Evolutionary conservation across 495 filamentous ascomycete species (phyloP), one percentile per base, ranked within the genome.

Genomic region (Neurospora discreta): DNA sequence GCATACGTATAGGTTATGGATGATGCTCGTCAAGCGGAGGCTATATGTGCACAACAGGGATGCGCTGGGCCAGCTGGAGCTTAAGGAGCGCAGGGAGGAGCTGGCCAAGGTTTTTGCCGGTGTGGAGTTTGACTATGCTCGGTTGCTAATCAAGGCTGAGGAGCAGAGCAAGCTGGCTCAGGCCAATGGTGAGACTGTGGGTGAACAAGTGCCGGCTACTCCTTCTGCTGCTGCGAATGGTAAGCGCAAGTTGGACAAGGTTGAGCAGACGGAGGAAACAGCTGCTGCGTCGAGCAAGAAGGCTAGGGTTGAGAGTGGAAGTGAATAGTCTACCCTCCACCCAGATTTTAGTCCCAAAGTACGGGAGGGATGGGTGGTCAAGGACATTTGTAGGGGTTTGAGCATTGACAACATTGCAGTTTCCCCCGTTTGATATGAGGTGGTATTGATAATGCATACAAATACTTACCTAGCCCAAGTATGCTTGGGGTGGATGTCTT

Each of bases 41-140:
- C 81, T 98, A 16, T 94, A 90, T 78, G 89, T 89, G 71, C 91
- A 92, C 69, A 95, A 94, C 76, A 84, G 85, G 68, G 91, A 96
- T 75, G 79, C 87, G 68, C 86, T 99, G 13, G 88, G 87, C 23
- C 93, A 98, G 83, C 74, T 98, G 44, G 93, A 97, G 74, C 80
- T 87, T 36, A 79, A 79, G 6, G 95, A 97, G 71, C 88, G 93
- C 30, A 87, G 93, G 13, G 86, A 93, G 75, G 95, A 93, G 81
- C 83, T 98, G 26, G 90, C 94, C 75, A 89, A 93, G 75, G 91
- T 91, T 13, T 85, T 94, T 10, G 83, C 84, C 3, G 88, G 88
- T 73, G 90, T 97, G n/a, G 90, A 93, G 79, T 91, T 90, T 70
- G 94, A 95, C 39, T 98, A 95, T 81, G 87, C 89, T 39, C 82